Percentiles rank a stretch among this genome's conserved stretches.
Conservation (phyloP, 1,284 basidiomycete genomes). For the Rhizoctonia solani region DNA sequence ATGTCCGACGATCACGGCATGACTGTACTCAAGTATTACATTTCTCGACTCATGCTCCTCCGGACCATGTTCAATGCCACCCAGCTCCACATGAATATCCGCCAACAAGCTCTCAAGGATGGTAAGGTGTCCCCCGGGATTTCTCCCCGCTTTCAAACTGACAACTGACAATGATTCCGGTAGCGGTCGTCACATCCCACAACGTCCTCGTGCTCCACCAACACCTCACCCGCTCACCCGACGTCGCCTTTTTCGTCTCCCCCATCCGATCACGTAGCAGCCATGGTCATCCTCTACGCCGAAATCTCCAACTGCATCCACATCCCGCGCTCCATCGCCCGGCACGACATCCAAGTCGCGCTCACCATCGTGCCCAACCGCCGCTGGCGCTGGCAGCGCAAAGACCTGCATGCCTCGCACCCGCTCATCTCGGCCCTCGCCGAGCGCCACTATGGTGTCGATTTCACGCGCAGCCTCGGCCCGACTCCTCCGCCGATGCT, state of each 20-base stretch:
- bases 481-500: constrained; percentile 15
- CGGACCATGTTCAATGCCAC: constrained; percentile 75
- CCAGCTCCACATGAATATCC: constrained; percentile 63
- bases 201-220: constrained; percentile 81
- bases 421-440: constrained; percentile 79
- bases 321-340: constrained; percentile 62
- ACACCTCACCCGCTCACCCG: constrained; percentile 75
- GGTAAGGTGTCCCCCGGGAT: constrained; percentile 53
- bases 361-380: constrained; percentile 81
- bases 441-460: constrained; percentile 47
- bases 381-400: constrained; percentile 85
- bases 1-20: constrained; percentile 78
- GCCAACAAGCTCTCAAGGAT: constrained; percentile 71
- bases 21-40: constrained; percentile 76
- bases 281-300: constrained; percentile 83
- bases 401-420: constrained; percentile 72
- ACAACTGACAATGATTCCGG: constrained; percentile 14
- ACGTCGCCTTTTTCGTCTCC: constrained; percentile 82
- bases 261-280: constrained; percentile 84
- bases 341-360: constrained; percentile 80
- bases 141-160: constrained; percentile 12
- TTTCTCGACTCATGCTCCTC: constrained; percentile 73
- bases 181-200: constrained; percentile 80
- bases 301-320: constrained; percentile 75
- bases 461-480: constrained; percentile 12